A percentile compares a stretch with the other conserved stretches of the same genome.
Conservation (phyloP, 2,329 filamentous ascomycete genomes). For the Knufia petricola region DNA sequence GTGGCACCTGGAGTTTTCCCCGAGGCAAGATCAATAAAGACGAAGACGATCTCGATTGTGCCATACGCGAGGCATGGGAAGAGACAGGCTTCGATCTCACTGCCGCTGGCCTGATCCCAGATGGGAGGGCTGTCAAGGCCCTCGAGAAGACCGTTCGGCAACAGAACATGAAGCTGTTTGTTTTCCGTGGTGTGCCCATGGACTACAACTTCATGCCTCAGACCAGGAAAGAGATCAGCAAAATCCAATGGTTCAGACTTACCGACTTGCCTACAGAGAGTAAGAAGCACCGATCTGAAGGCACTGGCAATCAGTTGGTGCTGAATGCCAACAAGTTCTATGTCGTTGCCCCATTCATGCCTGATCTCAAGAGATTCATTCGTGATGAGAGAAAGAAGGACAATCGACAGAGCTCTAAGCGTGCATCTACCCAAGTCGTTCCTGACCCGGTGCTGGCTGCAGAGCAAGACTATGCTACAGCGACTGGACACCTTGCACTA, state of each 20-base stretch:
- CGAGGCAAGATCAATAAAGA: slow-evolving; percentile 97
- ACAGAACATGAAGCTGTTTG: slow-evolving; percentile 85
- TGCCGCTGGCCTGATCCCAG: slow-evolving; percentile 64
- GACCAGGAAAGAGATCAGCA: slow-evolving; percentile 94
- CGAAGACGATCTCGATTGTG: slow-evolving; percentile 87
- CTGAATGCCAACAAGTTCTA: slow-evolving; percentile 81
- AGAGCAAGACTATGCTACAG: not conserved
- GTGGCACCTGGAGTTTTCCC: slow-evolving; percentile 92
- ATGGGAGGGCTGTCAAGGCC: slow-evolving; percentile 63
- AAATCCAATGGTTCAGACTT: slow-evolving; percentile 88
- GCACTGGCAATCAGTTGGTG: slow-evolving; percentile 40
- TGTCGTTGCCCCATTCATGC: slow-evolving; percentile 91
- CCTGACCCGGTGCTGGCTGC: slow-evolving; percentile 8
- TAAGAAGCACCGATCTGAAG: slow-evolving; percentile 53
- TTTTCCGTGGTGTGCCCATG: slow-evolving; percentile 80
- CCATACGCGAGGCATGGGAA: slow-evolving; percentile 87
- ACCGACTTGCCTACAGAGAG: slow-evolving; percentile 76
- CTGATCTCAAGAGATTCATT: slow-evolving; percentile 81
- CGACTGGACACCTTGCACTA: not conserved
- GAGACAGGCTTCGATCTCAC: slow-evolving; percentile 85
- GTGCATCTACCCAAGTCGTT: slow-evolving; percentile 17
- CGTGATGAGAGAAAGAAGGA: slow-evolving; percentile 71
- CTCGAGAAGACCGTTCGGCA: slow-evolving; percentile 86
- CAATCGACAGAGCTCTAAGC: slow-evolving; percentile 49
- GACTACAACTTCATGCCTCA: slow-evolving; percentile 80